phyloP scores from a whole-genome alignment of 1,139 yeast genomes.

The Eremothecium sinecaudum region DNA sequence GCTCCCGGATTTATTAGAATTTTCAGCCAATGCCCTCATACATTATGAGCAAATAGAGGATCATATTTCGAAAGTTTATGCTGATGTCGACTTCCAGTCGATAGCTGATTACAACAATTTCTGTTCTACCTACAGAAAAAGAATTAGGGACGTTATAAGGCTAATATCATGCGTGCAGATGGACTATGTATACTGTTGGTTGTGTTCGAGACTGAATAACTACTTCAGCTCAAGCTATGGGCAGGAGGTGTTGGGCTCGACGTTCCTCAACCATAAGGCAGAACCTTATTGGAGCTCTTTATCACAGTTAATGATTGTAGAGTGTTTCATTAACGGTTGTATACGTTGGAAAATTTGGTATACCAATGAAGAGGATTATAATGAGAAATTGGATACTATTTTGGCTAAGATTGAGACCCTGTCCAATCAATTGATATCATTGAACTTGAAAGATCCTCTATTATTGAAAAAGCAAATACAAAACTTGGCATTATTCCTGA shows the following conservation, averaged over 20 bases:
- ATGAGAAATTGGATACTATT: slow-evolving; percentile 46
- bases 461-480: slow-evolving; percentile 80
- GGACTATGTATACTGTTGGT: slow-evolving; percentile 72
- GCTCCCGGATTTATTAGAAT: slow-evolving; percentile 59
- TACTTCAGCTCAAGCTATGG: slow-evolving; percentile 76
- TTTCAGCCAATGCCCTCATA: slow-evolving; percentile 69
- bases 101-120: slow-evolving; percentile 72
- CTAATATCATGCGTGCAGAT: slow-evolving; percentile 81
- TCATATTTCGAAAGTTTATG: slow-evolving; percentile 51
- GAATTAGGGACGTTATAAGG: slow-evolving; percentile 84
- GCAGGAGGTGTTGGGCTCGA: slow-evolving; percentile 46
- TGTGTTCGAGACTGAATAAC: slow-evolving; percentile 59
- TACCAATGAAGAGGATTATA: slow-evolving; percentile 47
- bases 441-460: slow-evolving; percentile 72
- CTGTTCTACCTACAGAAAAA: slow-evolving; percentile 68
- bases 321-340: slow-evolving; percentile 83
- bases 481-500: slow-evolving; percentile 94
- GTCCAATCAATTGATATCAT: slow-evolving; percentile 66
- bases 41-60: slow-evolving; percentile 65
- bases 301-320: slow-evolving; percentile 78
- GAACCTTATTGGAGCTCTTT: slow-evolving; percentile 71
- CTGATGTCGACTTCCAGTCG: slow-evolving; percentile 82
- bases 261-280: slow-evolving; percentile 44
- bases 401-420: slow-evolving; percentile 60
- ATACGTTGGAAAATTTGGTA: slow-evolving; percentile 98